These are phyloP conservation scores for Ophiocordyceps camponoti-saundersi DNA, from an alignment of 2,329 filamentous ascomycete species.

Conservation along the genomic window DNA sequence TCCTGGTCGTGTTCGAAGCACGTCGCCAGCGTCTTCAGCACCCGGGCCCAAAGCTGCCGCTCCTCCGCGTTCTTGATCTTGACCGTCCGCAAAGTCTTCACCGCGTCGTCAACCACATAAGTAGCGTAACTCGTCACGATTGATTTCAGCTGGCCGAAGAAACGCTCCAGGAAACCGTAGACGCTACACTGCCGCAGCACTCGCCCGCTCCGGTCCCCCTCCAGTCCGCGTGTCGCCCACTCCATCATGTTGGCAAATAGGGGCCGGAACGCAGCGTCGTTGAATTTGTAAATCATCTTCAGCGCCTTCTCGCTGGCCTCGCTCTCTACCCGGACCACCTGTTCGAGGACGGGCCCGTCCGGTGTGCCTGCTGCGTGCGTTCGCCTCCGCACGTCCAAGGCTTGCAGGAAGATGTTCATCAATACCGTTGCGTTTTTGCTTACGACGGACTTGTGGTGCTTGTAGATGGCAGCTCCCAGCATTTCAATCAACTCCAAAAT, in stretches of 20 bases:
- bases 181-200: conserved; percentile 54
- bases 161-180: conserved; percentile 62
- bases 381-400: conserved; percentile 48
- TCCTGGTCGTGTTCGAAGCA: conserved; percentile 84
- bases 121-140: conserved; percentile 86
- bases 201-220: conserved; percentile 41
- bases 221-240: conserved; percentile 50
- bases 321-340: conserved; percentile 43
- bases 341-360: conserved; percentile 22
- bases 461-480: conserved; percentile 55
- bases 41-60: conserved; percentile 46
- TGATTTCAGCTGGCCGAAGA: conserved; percentile 78
- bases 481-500: conserved; percentile 52
- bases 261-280: conserved; percentile 82
- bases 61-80: conserved; percentile 32
- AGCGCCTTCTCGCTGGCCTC: conserved; percentile 54
- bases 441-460: conserved; percentile 62
- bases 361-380: conserved; percentile 29
- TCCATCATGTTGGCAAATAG: conserved; percentile 78
- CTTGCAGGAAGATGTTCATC: conserved; percentile 43
- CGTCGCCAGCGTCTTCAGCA: conserved; percentile 54
- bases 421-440: conserved; percentile 56
- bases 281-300: conserved; percentile 91
- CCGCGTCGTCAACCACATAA: conserved; percentile 64
- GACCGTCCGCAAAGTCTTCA: conserved; percentile 38